Conservation (phyloP, 768 basidiomycete genomes). For the Chalciporus piperatus region DNA sequence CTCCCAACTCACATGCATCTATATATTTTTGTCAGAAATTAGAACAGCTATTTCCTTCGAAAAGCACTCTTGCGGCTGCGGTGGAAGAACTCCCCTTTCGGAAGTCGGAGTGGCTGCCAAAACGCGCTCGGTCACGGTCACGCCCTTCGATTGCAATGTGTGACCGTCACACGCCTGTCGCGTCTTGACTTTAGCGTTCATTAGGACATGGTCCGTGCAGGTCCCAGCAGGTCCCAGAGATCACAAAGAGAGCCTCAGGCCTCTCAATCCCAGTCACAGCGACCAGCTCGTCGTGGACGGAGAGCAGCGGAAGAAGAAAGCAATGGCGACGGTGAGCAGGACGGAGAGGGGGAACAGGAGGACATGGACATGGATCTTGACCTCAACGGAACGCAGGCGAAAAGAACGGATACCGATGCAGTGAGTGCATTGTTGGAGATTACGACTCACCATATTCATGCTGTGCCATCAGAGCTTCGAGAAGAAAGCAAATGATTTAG, state of each 20-base stretch:
- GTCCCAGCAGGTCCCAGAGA: conserved; percentile 31
- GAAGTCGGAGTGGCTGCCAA: too few species aligned
- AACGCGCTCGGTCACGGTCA: conserved; percentile 18
- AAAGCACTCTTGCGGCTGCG: too few species aligned
- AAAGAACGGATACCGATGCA: conserved; percentile 21
- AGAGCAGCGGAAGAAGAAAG: conserved; percentile 36
- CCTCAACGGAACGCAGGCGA: conserved; percentile 31
- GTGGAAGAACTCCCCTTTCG: too few species aligned
- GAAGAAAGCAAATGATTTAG: conserved; percentile 69
- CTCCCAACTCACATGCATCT: too few species aligned
- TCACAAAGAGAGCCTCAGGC: conserved; percentile 39
- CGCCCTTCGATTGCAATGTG: background rate
- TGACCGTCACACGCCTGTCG: background rate
- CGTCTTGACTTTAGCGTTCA: background rate
- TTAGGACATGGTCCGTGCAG: conserved; percentile 31
- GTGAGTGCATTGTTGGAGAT: conserved; percentile 6
- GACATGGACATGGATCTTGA: conserved; percentile 15
- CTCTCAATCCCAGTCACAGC: conserved; percentile 42
- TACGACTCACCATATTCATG: background rate
- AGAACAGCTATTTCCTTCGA: too few species aligned
- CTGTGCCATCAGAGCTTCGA: conserved; percentile 48
- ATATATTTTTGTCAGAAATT: too few species aligned
- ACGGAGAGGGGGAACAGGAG: conserved; percentile 23
- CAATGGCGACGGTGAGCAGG: conserved; percentile 30
- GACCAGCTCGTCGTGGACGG: conserved; percentile 26